A percentile compares a stretch with the other conserved stretches of the same genome.
phyloP scores from a whole-genome alignment of 805 yeast genomes.

The Candida wancherniae region DNA sequence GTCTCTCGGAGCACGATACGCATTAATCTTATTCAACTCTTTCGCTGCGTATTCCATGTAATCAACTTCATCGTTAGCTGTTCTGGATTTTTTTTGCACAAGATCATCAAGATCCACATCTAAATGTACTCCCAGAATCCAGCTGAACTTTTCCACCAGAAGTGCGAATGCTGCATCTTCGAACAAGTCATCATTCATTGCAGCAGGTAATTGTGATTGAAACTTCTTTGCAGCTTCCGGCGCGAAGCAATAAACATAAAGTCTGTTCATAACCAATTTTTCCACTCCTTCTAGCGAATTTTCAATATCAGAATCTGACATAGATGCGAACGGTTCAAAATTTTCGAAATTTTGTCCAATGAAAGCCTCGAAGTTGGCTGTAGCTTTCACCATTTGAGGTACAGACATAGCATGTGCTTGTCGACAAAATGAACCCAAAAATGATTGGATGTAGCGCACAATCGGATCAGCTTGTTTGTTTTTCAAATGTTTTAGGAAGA shows the following conservation, averaged over 20 bases:
- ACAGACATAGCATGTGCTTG: conserved; percentile 57
- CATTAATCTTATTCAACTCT: conserved; percentile 74
- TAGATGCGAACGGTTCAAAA: conserved; percentile 69
- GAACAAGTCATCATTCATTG: conserved; percentile 53
- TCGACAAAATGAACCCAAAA: conserved; percentile 68
- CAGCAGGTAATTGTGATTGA: conserved; percentile 13
- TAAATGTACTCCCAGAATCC: conserved; percentile 71
- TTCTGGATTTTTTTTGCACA: conserved; percentile 24
- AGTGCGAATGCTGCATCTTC: conserved; percentile 50
- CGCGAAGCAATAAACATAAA: conserved; percentile 74
- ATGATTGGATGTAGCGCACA: conserved; percentile 79
- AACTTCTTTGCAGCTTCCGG: conserved; percentile 51
- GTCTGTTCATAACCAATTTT: conserved; percentile 82
- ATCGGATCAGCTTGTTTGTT: conserved; percentile 81
- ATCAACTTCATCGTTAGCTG: conserved; percentile 15
- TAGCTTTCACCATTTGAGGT: conserved; percentile 71
- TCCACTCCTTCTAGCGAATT: conserved; percentile 90
- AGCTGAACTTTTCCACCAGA: conserved; percentile 58
- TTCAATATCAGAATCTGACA: conserved; percentile 52
- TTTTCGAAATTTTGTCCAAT: conserved; percentile 56
- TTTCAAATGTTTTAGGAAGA: conserved; percentile 66
- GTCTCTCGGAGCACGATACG: conserved; percentile 90
- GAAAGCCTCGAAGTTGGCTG: conserved; percentile 72
- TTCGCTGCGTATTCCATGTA: conserved; percentile 61
- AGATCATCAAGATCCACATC: conserved; percentile 56